Evolutionary conservation across 768 basidiomycete genomes (phyloP), one percentile per base, ranked within the genome.

Genomic region (Grammothele lineata): DNA sequence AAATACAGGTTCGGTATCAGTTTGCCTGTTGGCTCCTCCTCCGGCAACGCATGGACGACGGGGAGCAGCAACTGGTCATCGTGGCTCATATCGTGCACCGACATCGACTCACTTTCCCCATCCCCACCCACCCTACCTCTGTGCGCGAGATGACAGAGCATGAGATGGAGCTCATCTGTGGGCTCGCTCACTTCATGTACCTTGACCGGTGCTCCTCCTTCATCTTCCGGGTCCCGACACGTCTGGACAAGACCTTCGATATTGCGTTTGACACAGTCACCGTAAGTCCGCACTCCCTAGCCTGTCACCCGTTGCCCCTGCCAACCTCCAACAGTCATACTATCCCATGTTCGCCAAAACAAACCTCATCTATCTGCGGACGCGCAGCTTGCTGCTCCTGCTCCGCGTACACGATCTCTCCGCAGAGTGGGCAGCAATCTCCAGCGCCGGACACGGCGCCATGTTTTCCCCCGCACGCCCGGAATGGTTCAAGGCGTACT

Each of bases 401-500:
- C 37, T 54, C 18, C 39, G 44, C 33, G 40, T 43, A 22, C 36
- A 26, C 25, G 36, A 24, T 3, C 24, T 45, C 26, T 24, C 48
- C 32, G 34, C 12, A 0, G 27, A 43, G 18, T 57, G 55, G 55
- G 38, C 24, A n/a, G 37, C 38, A 14, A 24, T 56, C 48, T 22
- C 41, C 19, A 12, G 48, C 22, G 17, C 24, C 46, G 10, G 48
- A 36, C 43, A 41, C 44, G 38, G 44, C 22, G 42, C 37, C 34
- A 12, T 47, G 34, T 52, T 47, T 37, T n/a, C 44, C 27, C 32
- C 50, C 25, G 50, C 36, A 9, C 54, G 49, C 14, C 43, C 38
- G 6, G 51, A 52, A 37, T 58, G 58, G 58, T 56, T 55, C 39
- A 40, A 45, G 14, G 35, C 45, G 18, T 62, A 59, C 53, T 62